phyloP scores from a whole-genome alignment of 1,284 basidiomycete genomes.

The Rhodotorula sp. region DNA sequence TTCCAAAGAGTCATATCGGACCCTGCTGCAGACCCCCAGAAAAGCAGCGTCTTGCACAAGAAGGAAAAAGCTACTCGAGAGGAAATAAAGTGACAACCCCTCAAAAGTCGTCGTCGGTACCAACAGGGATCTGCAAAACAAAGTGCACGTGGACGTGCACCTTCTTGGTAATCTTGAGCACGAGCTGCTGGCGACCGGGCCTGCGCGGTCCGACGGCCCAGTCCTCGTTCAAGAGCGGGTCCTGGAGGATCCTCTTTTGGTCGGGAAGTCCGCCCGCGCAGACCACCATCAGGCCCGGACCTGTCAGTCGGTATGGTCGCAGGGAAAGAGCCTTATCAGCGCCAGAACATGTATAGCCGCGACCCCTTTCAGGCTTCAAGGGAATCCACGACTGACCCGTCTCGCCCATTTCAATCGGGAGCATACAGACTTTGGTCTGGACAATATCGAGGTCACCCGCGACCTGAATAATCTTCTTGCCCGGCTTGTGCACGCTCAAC shows the following conservation, averaged over 20 bases:
- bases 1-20: no score
- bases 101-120: not conserved
- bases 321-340: not conserved
- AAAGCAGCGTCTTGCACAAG: no score
- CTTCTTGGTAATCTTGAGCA: not conserved
- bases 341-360: not conserved
- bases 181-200: not conserved
- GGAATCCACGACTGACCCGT: not conserved
- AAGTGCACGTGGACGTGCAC: constrained; percentile 4
- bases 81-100: no score
- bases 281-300: constrained; percentile 2
- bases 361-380: not conserved
- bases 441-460: not conserved
- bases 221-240: not conserved
- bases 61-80: no score
- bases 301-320: not conserved
- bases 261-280: not conserved
- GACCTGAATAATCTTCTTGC: constrained; percentile 4
- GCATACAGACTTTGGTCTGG: not conserved
- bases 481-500: not conserved
- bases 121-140: not conserved
- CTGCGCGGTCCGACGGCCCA: constrained; percentile 5
- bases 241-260: not conserved
- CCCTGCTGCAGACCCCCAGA: no score
- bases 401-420: not conserved